phyloP scores from a whole-genome alignment of 345 rosid species.

The Hibiscus trionum region DNA sequence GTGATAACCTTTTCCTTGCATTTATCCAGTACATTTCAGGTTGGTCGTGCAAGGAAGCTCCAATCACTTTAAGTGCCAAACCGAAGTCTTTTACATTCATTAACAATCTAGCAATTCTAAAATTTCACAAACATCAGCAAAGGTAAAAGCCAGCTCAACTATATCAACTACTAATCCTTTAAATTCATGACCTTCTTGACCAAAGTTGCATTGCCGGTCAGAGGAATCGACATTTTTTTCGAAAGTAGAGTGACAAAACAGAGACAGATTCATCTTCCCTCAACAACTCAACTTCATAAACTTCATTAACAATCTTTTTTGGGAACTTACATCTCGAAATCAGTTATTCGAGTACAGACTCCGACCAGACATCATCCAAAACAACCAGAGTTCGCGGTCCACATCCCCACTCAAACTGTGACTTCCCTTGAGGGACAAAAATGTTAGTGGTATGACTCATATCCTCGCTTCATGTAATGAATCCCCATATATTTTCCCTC shows the following conservation, averaged over 20 bases:
- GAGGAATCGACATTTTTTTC: constrained; percentile 54
- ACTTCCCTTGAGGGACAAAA: constrained; percentile 27
- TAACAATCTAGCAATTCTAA: constrained; percentile 45
- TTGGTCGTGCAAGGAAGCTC: constrained; percentile 62
- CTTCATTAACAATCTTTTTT: constrained; percentile 16
- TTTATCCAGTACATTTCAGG: constrained; percentile 67
- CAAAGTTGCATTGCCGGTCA: constrained; percentile 32
- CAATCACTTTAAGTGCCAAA: constrained; percentile 90
- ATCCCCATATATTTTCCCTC: constrained; percentile 33
- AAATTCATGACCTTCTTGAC: constrained; percentile 46
- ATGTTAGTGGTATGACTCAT: constrained; percentile 1
- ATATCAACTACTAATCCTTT: neutral
- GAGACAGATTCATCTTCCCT: constrained; percentile 52
- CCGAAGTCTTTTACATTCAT: constrained; percentile 87
- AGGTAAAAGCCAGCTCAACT: neutral
- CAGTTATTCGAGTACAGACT: constrained; percentile 47
- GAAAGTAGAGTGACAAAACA: constrained; percentile 75
- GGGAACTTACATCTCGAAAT: constrained; percentile 65
- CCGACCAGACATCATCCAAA: constrained; percentile 84
- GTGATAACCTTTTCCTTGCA: constrained; percentile 50
- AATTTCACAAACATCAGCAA: constrained; percentile 5
- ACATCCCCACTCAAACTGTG: constrained; percentile 23
- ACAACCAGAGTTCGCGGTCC: constrained; percentile 41
- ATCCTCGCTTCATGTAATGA: constrained; percentile 32
- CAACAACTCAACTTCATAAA: constrained; percentile 59